A percentile compares a stretch with the other conserved stretches of the same genome.
Conservation (phyloP, 768 basidiomycete species). For the Pleurotus sapidus region DNA sequence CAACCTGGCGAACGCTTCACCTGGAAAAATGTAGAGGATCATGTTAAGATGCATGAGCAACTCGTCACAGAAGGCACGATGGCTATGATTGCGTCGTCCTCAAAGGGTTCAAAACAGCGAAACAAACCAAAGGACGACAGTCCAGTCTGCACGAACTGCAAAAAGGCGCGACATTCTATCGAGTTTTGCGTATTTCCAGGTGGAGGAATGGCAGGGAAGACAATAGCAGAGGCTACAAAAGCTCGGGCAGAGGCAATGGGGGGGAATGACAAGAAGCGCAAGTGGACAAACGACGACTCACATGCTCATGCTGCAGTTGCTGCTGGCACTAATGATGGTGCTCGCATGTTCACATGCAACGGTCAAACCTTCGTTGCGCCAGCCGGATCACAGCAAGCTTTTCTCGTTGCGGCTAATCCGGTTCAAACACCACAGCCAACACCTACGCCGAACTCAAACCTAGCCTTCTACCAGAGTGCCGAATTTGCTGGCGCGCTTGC, state of each 20-base stretch:
- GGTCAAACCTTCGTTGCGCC: not conserved
- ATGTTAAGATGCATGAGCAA: not conserved
- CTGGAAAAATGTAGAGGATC: not conserved
- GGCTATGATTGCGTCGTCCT: not conserved
- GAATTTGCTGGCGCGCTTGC: not conserved
- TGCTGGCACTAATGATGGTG: not conserved
- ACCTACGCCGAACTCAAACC: not conserved
- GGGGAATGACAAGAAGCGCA: not conserved
- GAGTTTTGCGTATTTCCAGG: constrained; percentile 9
- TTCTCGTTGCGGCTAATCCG: not conserved
- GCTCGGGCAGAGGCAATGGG: not conserved
- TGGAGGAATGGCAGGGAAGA: constrained; percentile 11
- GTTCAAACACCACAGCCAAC: not conserved
- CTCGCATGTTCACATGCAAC: not conserved
- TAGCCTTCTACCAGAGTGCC: not conserved
- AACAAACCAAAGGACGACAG: not conserved
- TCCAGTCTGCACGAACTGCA: constrained; percentile 7
- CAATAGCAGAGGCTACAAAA: not conserved
- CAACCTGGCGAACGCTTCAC: not conserved
- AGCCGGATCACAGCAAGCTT: not conserved
- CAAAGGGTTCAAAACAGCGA: not conserved
- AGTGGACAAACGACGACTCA: not conserved
- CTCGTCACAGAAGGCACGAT: not conserved
- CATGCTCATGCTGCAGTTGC: not conserved
- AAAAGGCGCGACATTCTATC: not conserved